A percentile compares a stretch with the other conserved stretches of the same genome.
Evolutionary conservation across 2,329 filamentous ascomycete genomes (phyloP).

Genomic region (Neonectria neomacrospora): DNA sequence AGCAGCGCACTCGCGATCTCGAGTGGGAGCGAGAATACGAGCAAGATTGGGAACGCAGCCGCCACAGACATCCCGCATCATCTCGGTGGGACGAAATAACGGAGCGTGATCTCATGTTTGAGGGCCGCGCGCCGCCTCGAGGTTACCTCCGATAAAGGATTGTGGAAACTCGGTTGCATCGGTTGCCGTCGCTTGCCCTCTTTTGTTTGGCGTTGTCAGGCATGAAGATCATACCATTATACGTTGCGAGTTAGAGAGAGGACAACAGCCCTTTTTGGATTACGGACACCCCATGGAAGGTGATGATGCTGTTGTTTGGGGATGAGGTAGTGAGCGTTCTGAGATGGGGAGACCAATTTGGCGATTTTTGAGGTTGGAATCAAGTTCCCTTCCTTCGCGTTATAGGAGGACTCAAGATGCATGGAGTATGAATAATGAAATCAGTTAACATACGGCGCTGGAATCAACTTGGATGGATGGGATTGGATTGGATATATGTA

Average conservation of each 20-base stretch:
- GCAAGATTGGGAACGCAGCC: constrained; percentile 60
- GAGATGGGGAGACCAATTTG: constrained; percentile 16
- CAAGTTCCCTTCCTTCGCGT: not conserved
- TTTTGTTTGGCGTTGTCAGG: constrained; percentile 24
- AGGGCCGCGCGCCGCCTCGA: constrained; percentile 53
- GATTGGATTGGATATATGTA: constrained; percentile 10
- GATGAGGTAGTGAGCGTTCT: constrained; percentile 10
- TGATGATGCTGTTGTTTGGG: constrained; percentile 11
- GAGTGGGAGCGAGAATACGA: constrained; percentile 69
- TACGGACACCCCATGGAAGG: constrained; percentile 10
- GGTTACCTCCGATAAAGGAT: constrained; percentile 41
- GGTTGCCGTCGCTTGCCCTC: constrained; percentile 8
- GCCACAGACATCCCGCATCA: constrained; percentile 51
- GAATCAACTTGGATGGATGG: constrained; percentile 11
- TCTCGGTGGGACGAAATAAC: constrained; percentile 68
- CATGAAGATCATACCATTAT: constrained; percentile 16
- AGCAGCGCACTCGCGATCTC: constrained; percentile 63
- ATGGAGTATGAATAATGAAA: constrained; percentile 29
- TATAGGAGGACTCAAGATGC: not conserved
- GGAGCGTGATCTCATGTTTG: constrained; percentile 76
- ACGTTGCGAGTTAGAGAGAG: constrained; percentile 22
- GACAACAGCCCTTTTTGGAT: constrained; percentile 11
- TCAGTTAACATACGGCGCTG: constrained; percentile 7
- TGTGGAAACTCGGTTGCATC: constrained; percentile 1
- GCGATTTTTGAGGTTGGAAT: not conserved